A percentile compares a stretch with the other conserved stretches of the same genome.
phyloP scores from a whole-genome alignment of 78 protist species.

The Dictyostelium discoideum region DNA sequence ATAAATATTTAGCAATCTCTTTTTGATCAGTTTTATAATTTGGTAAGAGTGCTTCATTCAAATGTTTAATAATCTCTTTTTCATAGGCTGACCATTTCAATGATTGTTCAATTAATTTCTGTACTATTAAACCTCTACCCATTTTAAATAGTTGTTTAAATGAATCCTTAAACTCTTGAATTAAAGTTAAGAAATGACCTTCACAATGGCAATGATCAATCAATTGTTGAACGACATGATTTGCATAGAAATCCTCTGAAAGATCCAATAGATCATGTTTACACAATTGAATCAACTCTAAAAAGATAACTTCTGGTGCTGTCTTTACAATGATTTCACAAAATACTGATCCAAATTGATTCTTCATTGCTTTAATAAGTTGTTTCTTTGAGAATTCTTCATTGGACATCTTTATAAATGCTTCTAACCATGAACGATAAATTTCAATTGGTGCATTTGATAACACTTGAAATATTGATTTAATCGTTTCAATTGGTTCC shows the following conservation, averaged over 20 bases:
- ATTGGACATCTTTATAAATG: neutral
- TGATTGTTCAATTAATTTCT: conserved; percentile 24
- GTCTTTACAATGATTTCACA: neutral
- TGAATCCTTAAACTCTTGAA: conserved; percentile 19
- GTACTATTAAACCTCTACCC: conserved; percentile 48
- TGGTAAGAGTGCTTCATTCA: conserved; percentile 2
- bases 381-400: neutral
- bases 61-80: conserved; percentile 1
- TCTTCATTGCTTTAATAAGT: neutral
- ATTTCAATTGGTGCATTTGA: neutral
- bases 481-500: conserved; percentile 14
- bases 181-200: neutral
- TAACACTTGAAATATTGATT: conserved; percentile 8
- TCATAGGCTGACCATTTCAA: conserved; percentile 12
- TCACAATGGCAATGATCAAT: conserved; percentile 3
- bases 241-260: neutral
- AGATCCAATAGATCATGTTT: conserved; percentile 13
- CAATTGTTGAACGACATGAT: conserved; percentile 27
- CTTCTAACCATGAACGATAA: conserved; percentile 12
- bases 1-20: neutral
- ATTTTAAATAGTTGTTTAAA: neutral
- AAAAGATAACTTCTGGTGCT: neutral
- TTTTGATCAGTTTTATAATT: neutral
- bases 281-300: neutral
- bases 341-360: conserved; percentile 9